Evolutionary conservation across 208 protist genomes (phyloP).

Genomic region (Acanthamoeba quina): DNA sequence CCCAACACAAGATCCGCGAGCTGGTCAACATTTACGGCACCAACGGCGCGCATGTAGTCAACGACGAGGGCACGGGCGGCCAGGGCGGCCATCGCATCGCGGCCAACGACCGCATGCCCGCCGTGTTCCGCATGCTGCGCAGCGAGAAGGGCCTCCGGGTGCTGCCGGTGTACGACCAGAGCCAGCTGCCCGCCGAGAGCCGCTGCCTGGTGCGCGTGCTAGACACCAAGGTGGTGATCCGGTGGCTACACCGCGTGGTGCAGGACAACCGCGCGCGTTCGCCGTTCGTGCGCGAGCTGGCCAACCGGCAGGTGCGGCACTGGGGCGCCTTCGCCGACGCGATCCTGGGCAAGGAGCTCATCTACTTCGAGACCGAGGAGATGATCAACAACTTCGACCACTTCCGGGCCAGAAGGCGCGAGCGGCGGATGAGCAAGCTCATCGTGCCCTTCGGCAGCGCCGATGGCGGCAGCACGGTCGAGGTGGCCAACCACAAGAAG

Average conservation of each 20-base stretch:
- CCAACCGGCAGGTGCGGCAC: slow-evolving; percentile 53
- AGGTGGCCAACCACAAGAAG: neutral
- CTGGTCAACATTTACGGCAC: slow-evolving; percentile 60
- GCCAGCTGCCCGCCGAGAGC: slow-evolving; percentile 40
- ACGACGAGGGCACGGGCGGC: slow-evolving; percentile 42
- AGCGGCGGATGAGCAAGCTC: slow-evolving; percentile 47
- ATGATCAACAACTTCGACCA: slow-evolving; percentile 68
- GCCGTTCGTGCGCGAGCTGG: slow-evolving; percentile 55
- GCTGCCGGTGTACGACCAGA: slow-evolving; percentile 56
- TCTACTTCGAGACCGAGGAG: slow-evolving; percentile 69
- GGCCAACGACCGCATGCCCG: slow-evolving; percentile 48
- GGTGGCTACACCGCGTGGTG: slow-evolving; percentile 28
- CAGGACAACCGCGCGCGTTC: slow-evolving; percentile 12
- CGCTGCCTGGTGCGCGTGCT: slow-evolving; percentile 51
- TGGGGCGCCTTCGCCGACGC: slow-evolving; percentile 47
- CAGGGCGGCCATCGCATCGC: slow-evolving; percentile 39
- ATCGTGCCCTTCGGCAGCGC: slow-evolving; percentile 1
- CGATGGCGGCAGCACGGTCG: neutral
- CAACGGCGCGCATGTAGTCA: slow-evolving; percentile 20
- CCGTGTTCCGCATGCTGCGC: slow-evolving; percentile 47
- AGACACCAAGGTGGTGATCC: slow-evolving; percentile 52
- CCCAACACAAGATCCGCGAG: slow-evolving; percentile 53
- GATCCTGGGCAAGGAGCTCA: slow-evolving; percentile 64
- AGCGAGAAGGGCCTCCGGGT: slow-evolving; percentile 58
- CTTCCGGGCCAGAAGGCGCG: slow-evolving; percentile 22